Evolutionary conservation across 805 yeast species (phyloP), one percentile per base, ranked within the genome.

Genomic region (Nakazawaea ernobii): DNA sequence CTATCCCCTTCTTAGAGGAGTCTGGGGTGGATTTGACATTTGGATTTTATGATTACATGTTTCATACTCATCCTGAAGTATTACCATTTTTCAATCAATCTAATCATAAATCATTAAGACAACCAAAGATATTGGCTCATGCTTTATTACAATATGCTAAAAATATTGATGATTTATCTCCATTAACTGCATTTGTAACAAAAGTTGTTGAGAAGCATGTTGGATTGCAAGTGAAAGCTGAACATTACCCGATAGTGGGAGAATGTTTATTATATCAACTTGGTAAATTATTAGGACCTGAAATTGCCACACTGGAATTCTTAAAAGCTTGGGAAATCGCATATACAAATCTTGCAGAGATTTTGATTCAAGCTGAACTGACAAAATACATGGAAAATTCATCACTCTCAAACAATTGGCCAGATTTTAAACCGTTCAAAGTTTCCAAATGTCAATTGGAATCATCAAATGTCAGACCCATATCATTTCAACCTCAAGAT

Each of bases 211-310:
- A 70, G 53, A 84, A 83, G 61, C 91, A 84, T 54, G 80, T 77
- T 49, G 85, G 86, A 39, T 66, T 84, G 51, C 78, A 78, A 56
- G 73, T 84, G 38, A 59, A 65, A 51, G 77, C 89, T 3, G 84
- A 79, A 48, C 88, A 83, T 49, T 84, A 84, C 55, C 78, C 80
- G 20, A 69, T 79, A 53, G 89, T 84, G 30, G 91, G 89, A 28
- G 58, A 61, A 29, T 70, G 73, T 50, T 62, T 85, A n/a, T 58
- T 84, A 30, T 65, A 65, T 27, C 78, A 88, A 11, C 70, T 85
- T 61, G 59, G 62, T 36, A 72, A 73, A 46, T 70, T 79, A 36
- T 64, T 84, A 32, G 87, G 86, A 5, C 72, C 66, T 38, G 67
- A 63, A 24, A 72, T 69, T n/a, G 86, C 86, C n/a, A 78, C 79